A percentile compares a stretch with the other conserved stretches of the same genome.
Conservation (phyloP, 1,284 basidiomycete genomes). For the Flammula alnicola region DNA sequence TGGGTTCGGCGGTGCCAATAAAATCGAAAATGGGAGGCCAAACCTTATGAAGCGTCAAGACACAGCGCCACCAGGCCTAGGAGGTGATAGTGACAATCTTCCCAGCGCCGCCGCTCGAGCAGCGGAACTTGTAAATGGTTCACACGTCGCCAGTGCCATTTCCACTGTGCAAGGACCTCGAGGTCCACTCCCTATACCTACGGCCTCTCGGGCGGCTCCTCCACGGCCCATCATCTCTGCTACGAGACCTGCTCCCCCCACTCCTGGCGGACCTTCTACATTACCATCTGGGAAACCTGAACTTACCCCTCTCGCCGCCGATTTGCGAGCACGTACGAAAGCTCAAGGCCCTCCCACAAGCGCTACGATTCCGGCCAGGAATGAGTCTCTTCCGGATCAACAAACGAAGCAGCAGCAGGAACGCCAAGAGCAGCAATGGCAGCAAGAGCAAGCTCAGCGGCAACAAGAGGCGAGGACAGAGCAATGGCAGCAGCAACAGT, state of each 20-base stretch:
- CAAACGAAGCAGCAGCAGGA: constrained; percentile 31
- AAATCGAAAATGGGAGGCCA: constrained; percentile 39
- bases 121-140: constrained; percentile 67
- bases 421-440: constrained; percentile 33
- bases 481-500: constrained; percentile 29
- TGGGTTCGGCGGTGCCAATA: constrained; percentile 74
- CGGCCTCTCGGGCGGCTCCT: constrained; percentile 50
- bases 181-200: constrained; percentile 38
- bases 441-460: constrained; percentile 34
- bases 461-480: constrained; percentile 25
- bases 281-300: constrained; percentile 39
- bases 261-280: constrained; percentile 42
- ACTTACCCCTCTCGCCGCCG: constrained; percentile 63
- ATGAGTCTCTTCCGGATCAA: constrained; percentile 49
- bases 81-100: constrained; percentile 48
- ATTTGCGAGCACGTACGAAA: constrained; percentile 64
- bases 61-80: constrained; percentile 55
- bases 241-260: constrained; percentile 61
- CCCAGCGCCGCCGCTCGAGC: constrained; percentile 56
- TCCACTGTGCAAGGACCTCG: constrained; percentile 34
- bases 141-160: constrained; percentile 46
- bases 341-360: constrained; percentile 54
- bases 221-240: constrained; percentile 48
- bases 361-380: constrained; percentile 42
- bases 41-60: constrained; percentile 57